Percentiles rank a stretch among this genome's conserved stretches.
Conservation (phyloP, 345 rosid species). For the Gossypium anomalum region DNA sequence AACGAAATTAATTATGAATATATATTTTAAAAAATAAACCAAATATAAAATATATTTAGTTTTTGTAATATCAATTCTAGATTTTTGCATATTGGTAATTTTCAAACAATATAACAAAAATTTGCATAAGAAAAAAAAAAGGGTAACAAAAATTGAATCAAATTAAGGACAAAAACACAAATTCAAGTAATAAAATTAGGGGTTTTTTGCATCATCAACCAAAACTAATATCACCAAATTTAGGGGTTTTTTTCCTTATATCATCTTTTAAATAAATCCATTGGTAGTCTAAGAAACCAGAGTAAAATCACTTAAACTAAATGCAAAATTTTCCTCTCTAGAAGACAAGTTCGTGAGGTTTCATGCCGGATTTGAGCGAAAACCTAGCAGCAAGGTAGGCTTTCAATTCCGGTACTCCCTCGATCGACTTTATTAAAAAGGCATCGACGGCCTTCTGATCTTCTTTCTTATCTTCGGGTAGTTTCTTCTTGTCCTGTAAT, state of each 20-base stretch:
- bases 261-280: not conserved
- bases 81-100: too few relatives aligned
- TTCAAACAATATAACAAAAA: too few relatives aligned
- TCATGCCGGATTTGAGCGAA: slow-evolving; percentile 72
- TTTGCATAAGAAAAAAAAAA: too few relatives aligned
- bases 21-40: too few relatives aligned
- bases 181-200: not conserved
- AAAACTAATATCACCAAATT: not conserved
- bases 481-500: slow-evolving; percentile 54
- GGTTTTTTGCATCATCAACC: not conserved
- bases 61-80: too few relatives aligned
- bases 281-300: not conserved
- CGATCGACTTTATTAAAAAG: slow-evolving; percentile 56
- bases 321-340: slow-evolving; percentile 20
- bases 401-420: slow-evolving; percentile 62
- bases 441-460: slow-evolving; percentile 75
- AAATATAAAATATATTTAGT: too few relatives aligned
- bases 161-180: not conserved
- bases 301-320: not conserved
- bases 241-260: not conserved
- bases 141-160: not conserved
- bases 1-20: too few relatives aligned
- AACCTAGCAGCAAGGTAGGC: slow-evolving; percentile 72
- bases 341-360: slow-evolving; percentile 76
- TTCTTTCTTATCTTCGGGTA: slow-evolving; percentile 70